Evolutionary conservation across 2,329 filamentous ascomycete species (phyloP).

Genomic region (Beauveria bassiana): DNA sequence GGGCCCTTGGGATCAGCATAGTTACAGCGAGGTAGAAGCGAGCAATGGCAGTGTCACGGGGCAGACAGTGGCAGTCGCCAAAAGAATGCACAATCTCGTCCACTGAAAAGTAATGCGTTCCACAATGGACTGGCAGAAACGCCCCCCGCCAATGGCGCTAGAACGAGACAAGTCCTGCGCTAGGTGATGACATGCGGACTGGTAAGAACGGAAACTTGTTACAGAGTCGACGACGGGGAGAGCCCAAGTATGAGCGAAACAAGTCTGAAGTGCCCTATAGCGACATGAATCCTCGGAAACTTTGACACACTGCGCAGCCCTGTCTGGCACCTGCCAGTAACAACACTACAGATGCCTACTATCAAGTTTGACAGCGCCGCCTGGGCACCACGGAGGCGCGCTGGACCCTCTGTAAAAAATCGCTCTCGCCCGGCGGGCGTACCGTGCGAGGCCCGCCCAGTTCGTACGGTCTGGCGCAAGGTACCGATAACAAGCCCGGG

Average conservation of each 20-base stretch:
- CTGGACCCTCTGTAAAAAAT: conserved; percentile 6
- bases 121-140: not conserved
- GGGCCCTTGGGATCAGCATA: not conserved
- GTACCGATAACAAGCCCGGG: conserved; percentile 3
- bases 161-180: conserved; percentile 3
- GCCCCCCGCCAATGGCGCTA: not conserved
- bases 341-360: no score
- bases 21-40: not conserved
- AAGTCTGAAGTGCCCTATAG: not conserved
- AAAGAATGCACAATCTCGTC: not conserved
- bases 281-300: not conserved
- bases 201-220: not conserved
- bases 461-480: not conserved
- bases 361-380: not conserved
- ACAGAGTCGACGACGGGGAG: not conserved
- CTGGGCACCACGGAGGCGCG: not conserved
- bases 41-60: not conserved
- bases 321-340: not conserved
- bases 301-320: not conserved
- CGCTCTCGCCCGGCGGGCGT: not conserved
- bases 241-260: not conserved
- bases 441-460: conserved; percentile 6
- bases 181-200: conserved; percentile 2
- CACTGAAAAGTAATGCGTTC: conserved; percentile 5
- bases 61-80: not conserved